A percentile compares a stretch with the other conserved stretches of the same genome.
These are phyloP conservation scores for Ogataea pini DNA, from an alignment of 805 yeast species.

Conservation along the genomic window DNA sequence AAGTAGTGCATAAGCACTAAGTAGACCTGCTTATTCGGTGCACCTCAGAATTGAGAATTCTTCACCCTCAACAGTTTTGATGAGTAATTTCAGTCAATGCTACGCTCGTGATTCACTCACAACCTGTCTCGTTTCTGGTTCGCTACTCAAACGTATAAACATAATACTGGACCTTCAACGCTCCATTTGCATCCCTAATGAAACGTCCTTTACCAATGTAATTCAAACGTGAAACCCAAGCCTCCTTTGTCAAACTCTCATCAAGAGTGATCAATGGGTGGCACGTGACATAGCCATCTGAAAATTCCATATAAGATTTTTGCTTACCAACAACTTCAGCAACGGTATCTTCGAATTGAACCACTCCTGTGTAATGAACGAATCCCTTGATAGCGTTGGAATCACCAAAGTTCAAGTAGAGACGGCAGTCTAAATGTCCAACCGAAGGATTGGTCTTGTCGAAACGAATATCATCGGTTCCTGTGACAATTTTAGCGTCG, in stretches of 20 bases:
- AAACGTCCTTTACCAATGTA: slow-evolving; percentile 63
- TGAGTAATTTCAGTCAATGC: no score
- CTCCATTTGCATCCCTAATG: slow-evolving; percentile 46
- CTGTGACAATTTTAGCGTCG: slow-evolving; percentile 39
- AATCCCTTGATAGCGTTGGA: slow-evolving; percentile 43
- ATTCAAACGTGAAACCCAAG: slow-evolving; percentile 53
- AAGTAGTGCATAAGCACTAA: no score
- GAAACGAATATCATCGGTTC: slow-evolving; percentile 51
- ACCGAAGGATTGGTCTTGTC: slow-evolving; percentile 29
- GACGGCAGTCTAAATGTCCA: slow-evolving; percentile 47
- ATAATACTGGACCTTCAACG: slow-evolving; percentile 55
- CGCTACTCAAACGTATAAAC: slow-evolving; percentile 39
- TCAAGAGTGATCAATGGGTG: slow-evolving; percentile 49
- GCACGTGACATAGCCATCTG: slow-evolving; percentile 50
- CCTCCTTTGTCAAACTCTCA: slow-evolving; percentile 42
- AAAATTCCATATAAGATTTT: slow-evolving; percentile 37
- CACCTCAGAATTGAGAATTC: no score
- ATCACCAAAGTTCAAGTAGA: slow-evolving; percentile 38
- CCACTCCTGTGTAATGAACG: slow-evolving; percentile 51
- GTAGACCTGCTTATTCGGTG: no score
- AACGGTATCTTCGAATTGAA: slow-evolving; percentile 39
- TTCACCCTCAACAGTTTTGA: no score
- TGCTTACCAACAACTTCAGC: slow-evolving; percentile 39
- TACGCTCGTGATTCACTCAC: not conserved
- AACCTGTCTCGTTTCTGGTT: no score